Percentiles rank a stretch among this genome's conserved stretches.
Conservation (phyloP, 768 basidiomycete species). For the Collybia sordida region DNA sequence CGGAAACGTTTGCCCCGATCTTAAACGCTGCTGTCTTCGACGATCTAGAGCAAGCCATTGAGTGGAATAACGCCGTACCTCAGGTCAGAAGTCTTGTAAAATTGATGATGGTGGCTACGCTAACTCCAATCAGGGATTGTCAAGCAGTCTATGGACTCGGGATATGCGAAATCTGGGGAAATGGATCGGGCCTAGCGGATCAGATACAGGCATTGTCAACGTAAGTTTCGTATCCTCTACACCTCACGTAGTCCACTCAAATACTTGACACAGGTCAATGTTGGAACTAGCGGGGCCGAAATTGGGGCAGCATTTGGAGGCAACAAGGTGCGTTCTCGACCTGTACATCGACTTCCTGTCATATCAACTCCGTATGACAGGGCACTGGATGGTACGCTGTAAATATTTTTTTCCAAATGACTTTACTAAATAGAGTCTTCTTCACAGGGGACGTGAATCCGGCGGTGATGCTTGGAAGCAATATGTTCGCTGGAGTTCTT, state of each 20-base stretch:
- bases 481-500: conserved; percentile 89
- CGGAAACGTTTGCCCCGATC: conserved; percentile 88
- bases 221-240: conserved; percentile 42
- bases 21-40: conserved; percentile 86
- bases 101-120: conserved; percentile 11
- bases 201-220: conserved; percentile 91
- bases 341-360: conserved; percentile 13
- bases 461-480: conserved; percentile 99
- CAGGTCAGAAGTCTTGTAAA: conserved; percentile 43
- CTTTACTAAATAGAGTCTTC: conserved; percentile 8
- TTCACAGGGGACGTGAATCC: conserved; percentile 85
- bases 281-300: conserved; percentile 60
- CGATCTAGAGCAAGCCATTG: conserved; percentile 81
- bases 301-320: conserved; percentile 89
- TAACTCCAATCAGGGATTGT: conserved; percentile 59
- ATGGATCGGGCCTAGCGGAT: conserved; percentile 90
- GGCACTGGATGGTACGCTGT: conserved; percentile 77
- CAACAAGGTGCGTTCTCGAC: conserved; percentile 66
- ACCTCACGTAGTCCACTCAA: conserved; percentile 6
- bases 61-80: conserved; percentile 87
- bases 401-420: conserved; percentile 2
- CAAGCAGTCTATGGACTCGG: conserved; percentile 88
- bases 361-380: conserved; percentile 34
- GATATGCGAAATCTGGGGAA: conserved; percentile 82
- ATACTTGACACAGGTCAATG: conserved; percentile 45